Percentiles rank a stretch among this genome's conserved stretches.
phyloP scores from a whole-genome alignment of 2,329 filamentous ascomycete genomes.

The Aspergillus fumigatus region DNA sequence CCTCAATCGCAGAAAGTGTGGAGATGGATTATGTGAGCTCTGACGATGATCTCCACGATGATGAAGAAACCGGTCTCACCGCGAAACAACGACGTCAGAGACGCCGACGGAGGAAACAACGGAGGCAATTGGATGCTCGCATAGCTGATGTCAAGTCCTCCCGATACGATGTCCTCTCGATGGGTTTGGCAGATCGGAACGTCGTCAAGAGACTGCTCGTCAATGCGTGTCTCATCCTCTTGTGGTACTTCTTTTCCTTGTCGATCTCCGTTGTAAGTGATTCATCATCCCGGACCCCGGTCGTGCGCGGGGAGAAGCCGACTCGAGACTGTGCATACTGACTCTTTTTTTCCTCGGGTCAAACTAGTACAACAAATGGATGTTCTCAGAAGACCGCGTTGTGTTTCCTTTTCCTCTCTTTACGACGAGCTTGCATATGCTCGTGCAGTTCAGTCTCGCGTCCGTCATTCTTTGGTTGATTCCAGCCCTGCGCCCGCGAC shows the following conservation, averaged over 20 bases:
- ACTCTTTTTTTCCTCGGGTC: not conserved
- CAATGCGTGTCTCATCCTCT: slow-evolving; percentile 74
- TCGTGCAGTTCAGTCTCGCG: slow-evolving; percentile 83
- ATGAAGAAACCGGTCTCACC: slow-evolving; percentile 86
- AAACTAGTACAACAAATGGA: slow-evolving; percentile 95
- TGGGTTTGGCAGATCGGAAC: slow-evolving; percentile 64
- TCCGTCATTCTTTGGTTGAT: slow-evolving; percentile 74
- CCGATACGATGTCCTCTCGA: slow-evolving; percentile 59
- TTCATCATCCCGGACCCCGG: not conserved
- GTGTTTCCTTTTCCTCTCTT: slow-evolving; percentile 95
- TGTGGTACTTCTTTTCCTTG: slow-evolving; percentile 92
- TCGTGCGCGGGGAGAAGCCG: not conserved
- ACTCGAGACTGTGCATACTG: not conserved
- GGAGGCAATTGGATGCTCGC: slow-evolving; percentile 65
- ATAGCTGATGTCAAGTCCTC: slow-evolving; percentile 59
- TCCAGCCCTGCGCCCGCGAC: slow-evolving; percentile 71
- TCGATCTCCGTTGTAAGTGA: slow-evolving; percentile 79
- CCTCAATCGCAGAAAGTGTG: slow-evolving; percentile 44
- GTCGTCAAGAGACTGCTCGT: slow-evolving; percentile 65
- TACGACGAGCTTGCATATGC: slow-evolving; percentile 91
- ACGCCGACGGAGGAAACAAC: slow-evolving; percentile 62
- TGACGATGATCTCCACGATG: slow-evolving; percentile 72
- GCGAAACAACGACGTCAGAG: slow-evolving; percentile 62
- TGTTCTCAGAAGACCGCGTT: slow-evolving; percentile 82
- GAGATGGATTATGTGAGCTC: slow-evolving; percentile 57